These are phyloP conservation scores for Anthracocystis setariae DNA, from an alignment of 1,284 basidiomycete genomes.

Conservation along the genomic window DNA sequence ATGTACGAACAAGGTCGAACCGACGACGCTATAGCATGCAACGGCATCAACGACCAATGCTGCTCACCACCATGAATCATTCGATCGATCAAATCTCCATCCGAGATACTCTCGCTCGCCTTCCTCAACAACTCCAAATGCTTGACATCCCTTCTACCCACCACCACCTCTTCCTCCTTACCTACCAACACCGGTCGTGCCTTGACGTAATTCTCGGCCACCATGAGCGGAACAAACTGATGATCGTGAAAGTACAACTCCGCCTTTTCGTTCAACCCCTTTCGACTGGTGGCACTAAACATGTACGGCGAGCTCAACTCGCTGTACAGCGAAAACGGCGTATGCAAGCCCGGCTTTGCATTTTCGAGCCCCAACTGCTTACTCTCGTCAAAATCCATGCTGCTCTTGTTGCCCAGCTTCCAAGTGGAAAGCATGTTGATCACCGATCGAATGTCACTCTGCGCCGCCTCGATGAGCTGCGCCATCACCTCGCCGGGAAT, in stretches of 20 bases:
- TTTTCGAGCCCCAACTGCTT: conserved; percentile 83
- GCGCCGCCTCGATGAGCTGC: conserved; percentile 85
- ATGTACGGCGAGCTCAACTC: conserved; percentile 87
- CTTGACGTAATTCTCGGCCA: conserved; percentile 76
- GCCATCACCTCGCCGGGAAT: conserved; percentile 89
- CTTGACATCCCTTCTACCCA: conserved; percentile 70
- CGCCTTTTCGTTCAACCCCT: conserved; percentile 89
- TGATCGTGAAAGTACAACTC: conserved; percentile 97
- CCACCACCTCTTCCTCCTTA: conserved; percentile 57
- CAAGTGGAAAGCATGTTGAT: conserved; percentile 98
- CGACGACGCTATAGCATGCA: conserved; percentile 89
- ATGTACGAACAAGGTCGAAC: conserved; percentile 71
- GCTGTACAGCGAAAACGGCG: conserved; percentile 73
- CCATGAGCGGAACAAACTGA: conserved; percentile 90
- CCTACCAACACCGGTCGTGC: conserved; percentile 70
- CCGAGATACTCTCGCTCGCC: conserved; percentile 89
- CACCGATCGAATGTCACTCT: conserved; percentile 95
- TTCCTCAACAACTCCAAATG: conserved; percentile 78
- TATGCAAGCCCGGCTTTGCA: conserved; percentile 78
- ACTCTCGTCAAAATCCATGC: conserved; percentile 74
- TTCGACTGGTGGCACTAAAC: conserved; percentile 82
- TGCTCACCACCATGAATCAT: conserved; percentile 88
- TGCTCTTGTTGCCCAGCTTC: conserved; percentile 70
- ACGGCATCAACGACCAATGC: conserved; percentile 93
- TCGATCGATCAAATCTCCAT: conserved; percentile 91